These are phyloP conservation scores for Primulina eburnea DNA, from an alignment of 257 asterid species.

Conservation along the genomic window DNA sequence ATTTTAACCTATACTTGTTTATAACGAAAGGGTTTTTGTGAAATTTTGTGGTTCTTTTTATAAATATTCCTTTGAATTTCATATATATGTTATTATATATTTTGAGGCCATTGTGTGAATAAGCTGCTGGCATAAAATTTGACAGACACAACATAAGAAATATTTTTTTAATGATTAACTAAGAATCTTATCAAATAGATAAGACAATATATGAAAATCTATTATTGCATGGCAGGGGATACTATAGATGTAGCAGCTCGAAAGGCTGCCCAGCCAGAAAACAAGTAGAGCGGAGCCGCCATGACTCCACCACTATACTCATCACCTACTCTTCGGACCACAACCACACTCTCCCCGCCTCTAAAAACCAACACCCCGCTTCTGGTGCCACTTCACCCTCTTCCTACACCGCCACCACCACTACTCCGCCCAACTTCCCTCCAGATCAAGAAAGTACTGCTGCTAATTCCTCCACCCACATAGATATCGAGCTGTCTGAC, in stretches of 20 bases:
- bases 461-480: slow-evolving; percentile 29
- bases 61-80: too few relatives aligned
- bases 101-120: too few relatives aligned
- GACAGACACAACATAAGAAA: too few relatives aligned
- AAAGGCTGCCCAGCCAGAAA: slow-evolving; percentile 86
- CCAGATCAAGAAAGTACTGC: slow-evolving; percentile 37
- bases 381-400: slow-evolving; percentile 23
- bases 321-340: slow-evolving; percentile 69
- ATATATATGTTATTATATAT: too few relatives aligned
- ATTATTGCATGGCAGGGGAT: slow-evolving; percentile 47
- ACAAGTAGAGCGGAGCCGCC: slow-evolving; percentile 78
- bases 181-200: too few relatives aligned
- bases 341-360: slow-evolving; percentile 51
- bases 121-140: too few relatives aligned
- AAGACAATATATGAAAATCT: too few relatives aligned
- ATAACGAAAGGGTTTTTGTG: too few relatives aligned
- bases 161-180: too few relatives aligned
- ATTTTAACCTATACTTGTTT: too few relatives aligned
- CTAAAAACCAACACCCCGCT: slow-evolving; percentile 40
- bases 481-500: slow-evolving; percentile 38
- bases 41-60: too few relatives aligned
- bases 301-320: slow-evolving; percentile 69
- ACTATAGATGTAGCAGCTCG: slow-evolving; percentile 77
- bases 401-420: slow-evolving; percentile 21
- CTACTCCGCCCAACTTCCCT: slow-evolving; percentile 18